phyloP scores from a whole-genome alignment of 2,329 filamentous ascomycete species.

The Fusarium nanum region DNA sequence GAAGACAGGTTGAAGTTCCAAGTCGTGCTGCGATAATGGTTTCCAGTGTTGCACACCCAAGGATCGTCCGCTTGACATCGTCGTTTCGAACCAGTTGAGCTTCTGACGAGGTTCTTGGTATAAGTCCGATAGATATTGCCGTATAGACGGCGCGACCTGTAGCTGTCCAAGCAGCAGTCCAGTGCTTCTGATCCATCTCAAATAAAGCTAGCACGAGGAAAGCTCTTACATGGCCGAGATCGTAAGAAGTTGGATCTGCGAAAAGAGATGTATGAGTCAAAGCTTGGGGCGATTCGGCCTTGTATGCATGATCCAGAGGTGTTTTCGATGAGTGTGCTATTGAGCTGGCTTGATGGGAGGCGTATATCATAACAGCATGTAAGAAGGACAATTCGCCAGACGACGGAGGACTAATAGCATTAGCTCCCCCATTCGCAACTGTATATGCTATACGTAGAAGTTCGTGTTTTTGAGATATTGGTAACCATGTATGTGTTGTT shows the following conservation, averaged over 20 bases:
- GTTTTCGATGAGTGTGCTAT: not conserved
- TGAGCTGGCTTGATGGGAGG: not conserved
- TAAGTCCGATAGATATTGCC: not conserved
- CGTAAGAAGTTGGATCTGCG: not conserved
- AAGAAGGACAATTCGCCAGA: not conserved
- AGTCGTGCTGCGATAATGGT: not conserved
- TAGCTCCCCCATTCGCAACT: fast-evolving
- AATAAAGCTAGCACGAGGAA: not conserved
- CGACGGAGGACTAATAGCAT: not conserved
- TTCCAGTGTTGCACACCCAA: not conserved
- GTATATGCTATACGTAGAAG: slow-evolving; percentile 9
- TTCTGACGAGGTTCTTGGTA: not conserved
- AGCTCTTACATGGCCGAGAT: slow-evolving; percentile 1
- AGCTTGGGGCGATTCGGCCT: not conserved
- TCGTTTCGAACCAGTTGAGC: not conserved
- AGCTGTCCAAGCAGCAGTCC: not conserved
- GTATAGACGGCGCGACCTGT: not conserved
- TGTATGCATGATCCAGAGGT: fast-evolving
- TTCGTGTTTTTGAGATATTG: slow-evolving; percentile 12
- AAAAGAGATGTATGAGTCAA: not conserved
- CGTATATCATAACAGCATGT: slow-evolving; percentile 3
- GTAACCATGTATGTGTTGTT: slow-evolving; percentile 12
- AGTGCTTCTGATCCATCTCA: not conserved
- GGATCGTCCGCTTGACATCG: not conserved
- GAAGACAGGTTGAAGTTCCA: not conserved